Percentiles rank a stretch among this genome's conserved stretches.
These are phyloP conservation scores for Lanmaoa pseudosensibilis DNA, from an alignment of 768 basidiomycete genomes.

Conservation along the genomic window DNA sequence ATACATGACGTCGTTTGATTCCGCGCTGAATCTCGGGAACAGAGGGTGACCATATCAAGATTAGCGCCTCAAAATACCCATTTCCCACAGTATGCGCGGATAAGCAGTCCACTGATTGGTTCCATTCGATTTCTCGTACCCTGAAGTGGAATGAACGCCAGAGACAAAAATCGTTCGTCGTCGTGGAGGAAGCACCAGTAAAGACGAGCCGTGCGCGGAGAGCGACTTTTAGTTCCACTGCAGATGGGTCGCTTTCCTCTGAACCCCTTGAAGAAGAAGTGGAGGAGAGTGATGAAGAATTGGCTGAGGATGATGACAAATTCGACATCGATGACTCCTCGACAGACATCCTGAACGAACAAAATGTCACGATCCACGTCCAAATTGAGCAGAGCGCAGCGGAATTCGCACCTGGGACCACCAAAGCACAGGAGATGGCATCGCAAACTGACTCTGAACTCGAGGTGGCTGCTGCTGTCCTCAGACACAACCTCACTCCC, in stretches of 20 bases:
- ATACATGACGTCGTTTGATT: background rate
- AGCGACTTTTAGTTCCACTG: conserved; percentile 2
- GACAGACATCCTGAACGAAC: conserved; percentile 43
- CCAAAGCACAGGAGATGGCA: conserved; percentile 32
- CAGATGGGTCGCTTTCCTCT: conserved; percentile 15
- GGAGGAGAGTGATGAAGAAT: conserved; percentile 39
- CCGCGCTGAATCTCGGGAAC: conserved; percentile 15
- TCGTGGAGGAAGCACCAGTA: conserved; percentile 84
- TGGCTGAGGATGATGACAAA: conserved; percentile 65
- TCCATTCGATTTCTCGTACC: conserved; percentile 93
- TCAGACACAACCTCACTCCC: conserved; percentile 33
- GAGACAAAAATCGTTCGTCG: conserved; percentile 97
- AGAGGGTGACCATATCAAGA: conserved; percentile 99
- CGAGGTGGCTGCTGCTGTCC: conserved; percentile 33
- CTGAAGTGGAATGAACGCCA: conserved; percentile 99
- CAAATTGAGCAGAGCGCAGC: conserved; percentile 16
- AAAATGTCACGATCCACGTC: background rate
- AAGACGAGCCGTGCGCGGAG: conserved; percentile 37
- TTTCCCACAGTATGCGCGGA: conserved; percentile 99
- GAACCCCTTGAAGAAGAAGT: conserved; percentile 43
- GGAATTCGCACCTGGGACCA: conserved; percentile 19
- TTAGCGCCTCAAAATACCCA: conserved; percentile 94
- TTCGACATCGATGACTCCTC: conserved; percentile 95
- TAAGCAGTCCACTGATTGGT: conserved; percentile 98
- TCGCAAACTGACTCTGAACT: conserved; percentile 30